These are phyloP conservation scores for Gynochthodes officinalis DNA, from an alignment of 257 asterid genomes.

Conservation along the genomic window DNA sequence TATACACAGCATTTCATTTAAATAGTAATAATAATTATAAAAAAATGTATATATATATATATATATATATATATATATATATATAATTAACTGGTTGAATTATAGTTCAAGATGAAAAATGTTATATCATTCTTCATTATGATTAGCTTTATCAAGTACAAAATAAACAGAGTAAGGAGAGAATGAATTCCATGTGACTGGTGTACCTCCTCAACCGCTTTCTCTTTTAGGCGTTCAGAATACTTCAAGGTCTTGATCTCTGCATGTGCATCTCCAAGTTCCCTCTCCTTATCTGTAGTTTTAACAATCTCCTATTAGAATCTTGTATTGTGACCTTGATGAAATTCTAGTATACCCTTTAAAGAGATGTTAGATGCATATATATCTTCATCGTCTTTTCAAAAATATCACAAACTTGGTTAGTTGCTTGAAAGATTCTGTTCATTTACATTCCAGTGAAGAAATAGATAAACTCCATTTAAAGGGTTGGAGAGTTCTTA, in stretches of 20 bases:
- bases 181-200: background rate
- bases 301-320: slow-evolving; percentile 18
- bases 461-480: background rate
- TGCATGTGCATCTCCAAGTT: slow-evolving; percentile 69
- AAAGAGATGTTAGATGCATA: background rate
- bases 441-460: background rate
- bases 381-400: background rate
- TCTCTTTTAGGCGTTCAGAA: slow-evolving; percentile 75
- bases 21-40: too few species aligned
- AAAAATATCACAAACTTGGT: background rate
- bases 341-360: background rate
- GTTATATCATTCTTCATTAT: background rate
- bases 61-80: too few species aligned
- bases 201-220: slow-evolving; percentile 87
- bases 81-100: background rate
- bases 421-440: background rate
- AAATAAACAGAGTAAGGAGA: too few species aligned
- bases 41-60: too few species aligned
- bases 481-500: background rate
- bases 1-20: background rate
- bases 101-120: background rate
- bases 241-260: slow-evolving; percentile 71
- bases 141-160: background rate
- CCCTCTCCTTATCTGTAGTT: slow-evolving; percentile 74
- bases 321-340: background rate